Evolutionary conservation across 495 filamentous ascomycete species (phyloP).

Genomic region (Xylaria longipes): DNA sequence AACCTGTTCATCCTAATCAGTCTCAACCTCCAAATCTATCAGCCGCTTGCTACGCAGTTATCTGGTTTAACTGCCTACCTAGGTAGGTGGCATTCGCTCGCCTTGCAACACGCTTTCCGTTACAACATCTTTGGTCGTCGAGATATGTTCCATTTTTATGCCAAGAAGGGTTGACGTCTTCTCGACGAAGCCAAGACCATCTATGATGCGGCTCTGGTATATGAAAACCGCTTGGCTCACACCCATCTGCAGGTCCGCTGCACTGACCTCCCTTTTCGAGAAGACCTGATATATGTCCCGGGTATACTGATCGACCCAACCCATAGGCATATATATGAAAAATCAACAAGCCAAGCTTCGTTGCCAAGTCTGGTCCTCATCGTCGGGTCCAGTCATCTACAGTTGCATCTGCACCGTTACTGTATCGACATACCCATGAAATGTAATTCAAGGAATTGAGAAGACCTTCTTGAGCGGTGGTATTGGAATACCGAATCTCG

Average conservation of each 20-base stretch:
- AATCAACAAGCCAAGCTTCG: slow-evolving; percentile 21
- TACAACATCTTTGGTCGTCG: background rate
- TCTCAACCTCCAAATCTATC: slow-evolving; percentile 5
- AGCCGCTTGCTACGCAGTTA: slow-evolving; percentile 10
- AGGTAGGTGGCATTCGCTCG: slow-evolving; percentile 7
- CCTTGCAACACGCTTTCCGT: too few species aligned
- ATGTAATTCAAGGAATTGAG: background rate
- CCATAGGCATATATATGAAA: slow-evolving; percentile 8
- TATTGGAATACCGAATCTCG: background rate
- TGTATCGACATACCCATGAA: slow-evolving; percentile 2
- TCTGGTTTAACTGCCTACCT: slow-evolving; percentile 4
- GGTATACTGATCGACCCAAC: slow-evolving; percentile 6
- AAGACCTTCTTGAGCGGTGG: background rate
- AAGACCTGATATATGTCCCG: slow-evolving; percentile 2
- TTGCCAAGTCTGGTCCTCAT: slow-evolving; percentile 21
- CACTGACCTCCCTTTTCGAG: slow-evolving; percentile 19
- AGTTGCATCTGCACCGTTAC: slow-evolving; percentile 11
- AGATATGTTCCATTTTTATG: slow-evolving; percentile 2
- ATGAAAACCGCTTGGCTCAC: slow-evolving; percentile 22
- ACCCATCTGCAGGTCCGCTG: slow-evolving; percentile 18
- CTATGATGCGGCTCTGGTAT: slow-evolving; percentile 9
- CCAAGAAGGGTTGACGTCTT: slow-evolving; percentile 17
- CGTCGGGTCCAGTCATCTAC: slow-evolving; percentile 14
- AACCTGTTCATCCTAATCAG: slow-evolving; percentile 8
- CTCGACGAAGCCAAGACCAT: slow-evolving; percentile 21